Percentiles rank a stretch among this genome's conserved stretches.
These are phyloP conservation scores for Diphasiastrum complanatum DNA, from an alignment of 83 land plant species.

Conservation along the genomic window DNA sequence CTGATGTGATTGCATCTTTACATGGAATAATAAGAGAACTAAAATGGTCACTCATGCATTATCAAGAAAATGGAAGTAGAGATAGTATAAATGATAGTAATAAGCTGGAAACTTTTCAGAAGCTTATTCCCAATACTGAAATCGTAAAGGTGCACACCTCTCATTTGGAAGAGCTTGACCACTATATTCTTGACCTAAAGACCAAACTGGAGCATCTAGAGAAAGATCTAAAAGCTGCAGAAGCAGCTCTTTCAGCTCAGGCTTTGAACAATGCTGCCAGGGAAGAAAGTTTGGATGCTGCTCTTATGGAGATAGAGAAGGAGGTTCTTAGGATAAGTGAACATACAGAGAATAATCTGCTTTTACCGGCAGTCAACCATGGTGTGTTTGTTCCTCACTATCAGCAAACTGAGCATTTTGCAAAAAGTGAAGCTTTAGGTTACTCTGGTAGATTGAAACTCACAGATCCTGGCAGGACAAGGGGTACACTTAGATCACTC, in stretches of 20 bases:
- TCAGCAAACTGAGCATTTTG: slow-evolving; percentile 4
- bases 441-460: background rate
- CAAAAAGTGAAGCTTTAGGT: background rate
- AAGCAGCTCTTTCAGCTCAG: slow-evolving; percentile 18
- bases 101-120: slow-evolving; percentile 1
- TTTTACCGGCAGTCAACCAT: slow-evolving; percentile 8
- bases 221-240: slow-evolving; percentile 24
- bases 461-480: background rate
- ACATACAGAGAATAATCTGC: background rate
- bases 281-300: slow-evolving; percentile 10
- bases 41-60: slow-evolving; percentile 27
- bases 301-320: slow-evolving; percentile 22
- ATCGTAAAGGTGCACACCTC: slow-evolving; percentile 39
- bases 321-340: too few species aligned
- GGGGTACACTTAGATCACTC: too few species aligned
- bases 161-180: slow-evolving; percentile 35
- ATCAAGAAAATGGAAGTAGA: background rate
- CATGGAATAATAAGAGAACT: slow-evolving; percentile 32
- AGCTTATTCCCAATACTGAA: slow-evolving; percentile 13
- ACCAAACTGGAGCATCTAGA: slow-evolving; percentile 24
- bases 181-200: slow-evolving; percentile 26
- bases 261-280: slow-evolving; percentile 22
- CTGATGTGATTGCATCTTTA: slow-evolving; percentile 21
- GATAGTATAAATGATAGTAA: slow-evolving; percentile 3
- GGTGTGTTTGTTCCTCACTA: background rate